Evolutionary conservation across 345 rosid species (phyloP), one percentile per base, ranked within the genome.

Genomic region (Cardiospermum halicacabum): DNA sequence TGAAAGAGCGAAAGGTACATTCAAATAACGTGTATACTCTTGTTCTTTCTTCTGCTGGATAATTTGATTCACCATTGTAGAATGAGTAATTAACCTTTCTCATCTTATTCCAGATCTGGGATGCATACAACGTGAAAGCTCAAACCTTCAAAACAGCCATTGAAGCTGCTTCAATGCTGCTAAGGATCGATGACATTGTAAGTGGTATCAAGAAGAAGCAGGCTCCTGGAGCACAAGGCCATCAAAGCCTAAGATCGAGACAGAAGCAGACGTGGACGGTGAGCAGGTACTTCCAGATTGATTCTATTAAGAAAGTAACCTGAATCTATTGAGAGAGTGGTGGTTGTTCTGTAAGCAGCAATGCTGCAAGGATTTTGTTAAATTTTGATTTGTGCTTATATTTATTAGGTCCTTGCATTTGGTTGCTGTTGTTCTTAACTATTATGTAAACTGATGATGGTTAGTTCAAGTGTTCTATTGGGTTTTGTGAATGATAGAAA

Each of bases 61-160:
- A 28, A n/a, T 47, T 18, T 16, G 54, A 47, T 30, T 19, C 25
- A 15, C 21, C 48, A 61, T 61, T 15, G 11, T 28, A 0, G 25
- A 59, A 9, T n/a, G n/a, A n/a, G n/a, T n/a, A n/a, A n/a, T n/a
- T n/a, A n/a, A n/a, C n/a, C n/a, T n/a, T n/a, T n/a, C n/a, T n/a
- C n/a, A n/a, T n/a, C n/a, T n/a, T n/a, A n/a, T n/a, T n/a, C n/a
- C 84, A 90, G 98, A 88, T 93, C 31, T 93, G 97, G 98, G 96
- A 93, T 74, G 84, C 98, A 3, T 93, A 88, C 85, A 93, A 85
- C 37, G 98, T 93, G 77, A 93, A 90, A 72, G 94, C 91, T 0
- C 97, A 93, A 72, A 90, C 96, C 47, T 94, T 90, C 66, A 94
- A 94, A 70, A 91, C 99, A 16, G 92, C 99, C 18, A 94, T 90